Base-by-base conservation (phyloP, 257 asterid genomes). In the Solanum gracilifrons region DNA sequence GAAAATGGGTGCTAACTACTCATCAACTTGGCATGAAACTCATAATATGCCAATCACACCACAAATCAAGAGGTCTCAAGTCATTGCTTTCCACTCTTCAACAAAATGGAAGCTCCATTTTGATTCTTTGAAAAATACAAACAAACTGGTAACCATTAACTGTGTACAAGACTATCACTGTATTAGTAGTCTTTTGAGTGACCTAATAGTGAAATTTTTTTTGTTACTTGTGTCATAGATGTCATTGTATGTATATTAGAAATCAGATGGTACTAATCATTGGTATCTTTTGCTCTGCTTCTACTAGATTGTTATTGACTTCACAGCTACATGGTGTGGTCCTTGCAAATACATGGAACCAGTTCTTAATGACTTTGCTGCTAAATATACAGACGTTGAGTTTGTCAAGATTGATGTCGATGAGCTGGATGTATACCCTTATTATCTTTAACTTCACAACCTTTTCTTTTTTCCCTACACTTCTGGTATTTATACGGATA, bases 271-370 rank as follows among this genome's bases (percentile, higher is more conserved):
- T 33, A 33, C 64, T 79, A 25, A 79, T 25, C 84, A 39, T 13
- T 77, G 13, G 36, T 36, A 25, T 66, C 15, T 35, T 6, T 83
- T 35, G 29, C 9, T 76, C 32, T 86, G 64, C 35, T 86, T 55
- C 86, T 82, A 88, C 88, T 72, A 94, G 98, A 89, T 94, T 87
- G 96, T 95, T 76, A 62, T 94, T 21, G 90, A 95, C 87, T 95
- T 96, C 94, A 90, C 95, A 2, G 97, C 98, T 12, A 43, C 94
- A 31, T 94, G 98, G 98, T 94, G 97, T 27, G 95, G 95, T 84
- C 97, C 98, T 20, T 95, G 95, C 46, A 87, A 90, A 85, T 51
- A 8, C 74, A 92, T 95, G 82, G 91, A 86, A 27, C 98, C 96
- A 18, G 88, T 90, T 6, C 46, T 96, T 62, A 86, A 90, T 2